These are phyloP conservation scores for Trichoderma arundinaceum DNA, from an alignment of 2,329 filamentous ascomycete genomes.

Conservation along the genomic window DNA sequence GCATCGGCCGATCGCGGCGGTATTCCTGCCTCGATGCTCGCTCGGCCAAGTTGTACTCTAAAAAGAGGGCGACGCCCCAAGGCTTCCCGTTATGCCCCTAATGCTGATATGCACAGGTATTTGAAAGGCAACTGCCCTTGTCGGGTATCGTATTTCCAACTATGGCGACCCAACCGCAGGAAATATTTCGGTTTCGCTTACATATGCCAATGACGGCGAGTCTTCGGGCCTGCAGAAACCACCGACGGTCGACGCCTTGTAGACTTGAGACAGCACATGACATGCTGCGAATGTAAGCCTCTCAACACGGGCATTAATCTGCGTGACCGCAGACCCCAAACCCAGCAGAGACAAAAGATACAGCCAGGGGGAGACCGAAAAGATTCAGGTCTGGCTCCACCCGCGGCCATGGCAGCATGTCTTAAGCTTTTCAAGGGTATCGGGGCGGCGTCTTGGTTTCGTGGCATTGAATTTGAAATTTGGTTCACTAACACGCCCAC, in stretches of 20 bases:
- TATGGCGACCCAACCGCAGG: too few relatives aligned
- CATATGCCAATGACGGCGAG: neutral
- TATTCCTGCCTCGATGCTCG: too few relatives aligned
- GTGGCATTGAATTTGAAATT: conserved; percentile 16
- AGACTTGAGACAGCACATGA: conserved; percentile 19
- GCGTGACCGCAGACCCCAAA: neutral
- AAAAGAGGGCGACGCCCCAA: too few relatives aligned
- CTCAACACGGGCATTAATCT: neutral
- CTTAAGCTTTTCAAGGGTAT: conserved; percentile 25
- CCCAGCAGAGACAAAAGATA: neutral
- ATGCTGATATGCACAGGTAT: neutral
- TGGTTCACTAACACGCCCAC: neutral
- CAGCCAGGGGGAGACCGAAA: neutral
- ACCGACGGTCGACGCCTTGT: too few relatives aligned
- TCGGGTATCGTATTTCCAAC: too few relatives aligned
- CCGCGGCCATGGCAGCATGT: neutral
- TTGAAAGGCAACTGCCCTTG: too few relatives aligned
- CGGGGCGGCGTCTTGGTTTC: conserved; percentile 15
- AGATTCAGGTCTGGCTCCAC: neutral
- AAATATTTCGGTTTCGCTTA: conserved; percentile 13
- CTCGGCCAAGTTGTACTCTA: neutral
- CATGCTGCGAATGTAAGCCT: neutral
- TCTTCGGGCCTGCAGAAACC: neutral
- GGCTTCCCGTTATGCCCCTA: neutral
- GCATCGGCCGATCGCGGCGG: too few relatives aligned